A percentile compares a stretch with the other conserved stretches of the same genome.
phyloP scores from a whole-genome alignment of 1,284 basidiomycete species.

The Caloboletus inedulis region DNA sequence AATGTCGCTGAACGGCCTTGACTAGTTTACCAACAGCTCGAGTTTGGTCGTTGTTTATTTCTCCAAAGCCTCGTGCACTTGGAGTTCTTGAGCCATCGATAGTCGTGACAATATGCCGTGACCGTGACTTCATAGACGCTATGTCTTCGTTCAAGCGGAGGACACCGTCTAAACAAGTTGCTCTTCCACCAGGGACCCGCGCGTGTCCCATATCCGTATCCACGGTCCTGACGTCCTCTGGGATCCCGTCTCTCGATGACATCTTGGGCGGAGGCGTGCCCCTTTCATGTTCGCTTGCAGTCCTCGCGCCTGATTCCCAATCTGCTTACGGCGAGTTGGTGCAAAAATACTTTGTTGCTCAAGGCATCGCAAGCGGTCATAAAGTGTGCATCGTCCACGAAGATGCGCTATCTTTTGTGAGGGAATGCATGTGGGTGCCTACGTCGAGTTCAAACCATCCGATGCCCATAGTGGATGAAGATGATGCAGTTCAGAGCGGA shows the following conservation, averaged over 20 bases:
- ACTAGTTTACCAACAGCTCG: conserved; percentile 17
- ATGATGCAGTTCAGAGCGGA: conserved; percentile 37
- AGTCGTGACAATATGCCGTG: conserved; percentile 14
- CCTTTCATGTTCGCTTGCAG: conserved; percentile 68
- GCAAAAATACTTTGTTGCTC: conserved; percentile 84
- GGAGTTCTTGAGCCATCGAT: background rate
- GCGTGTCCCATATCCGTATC: conserved; percentile 59
- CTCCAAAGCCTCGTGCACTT: background rate
- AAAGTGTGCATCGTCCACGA: conserved; percentile 65
- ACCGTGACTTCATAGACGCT: conserved; percentile 9
- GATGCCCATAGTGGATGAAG: conserved; percentile 19
- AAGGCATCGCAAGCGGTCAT: conserved; percentile 78
- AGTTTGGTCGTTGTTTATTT: background rate
- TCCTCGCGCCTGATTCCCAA: conserved; percentile 80
- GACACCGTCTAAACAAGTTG: conserved; percentile 40
- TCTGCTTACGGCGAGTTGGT: conserved; percentile 86
- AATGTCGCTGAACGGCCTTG: conserved; percentile 28
- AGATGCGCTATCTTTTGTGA: conserved; percentile 53
- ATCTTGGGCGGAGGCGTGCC: conserved; percentile 93
- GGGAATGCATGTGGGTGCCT: conserved; percentile 78
- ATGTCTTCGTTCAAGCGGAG: conserved; percentile 90
- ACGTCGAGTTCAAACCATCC: conserved; percentile 27
- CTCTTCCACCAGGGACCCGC: conserved; percentile 57
- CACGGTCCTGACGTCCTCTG: conserved; percentile 76
- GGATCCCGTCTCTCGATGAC: conserved; percentile 94